phyloP scores from a whole-genome alignment of 2,329 filamentous ascomycete genomes.

The Fusarium hainanense region DNA sequence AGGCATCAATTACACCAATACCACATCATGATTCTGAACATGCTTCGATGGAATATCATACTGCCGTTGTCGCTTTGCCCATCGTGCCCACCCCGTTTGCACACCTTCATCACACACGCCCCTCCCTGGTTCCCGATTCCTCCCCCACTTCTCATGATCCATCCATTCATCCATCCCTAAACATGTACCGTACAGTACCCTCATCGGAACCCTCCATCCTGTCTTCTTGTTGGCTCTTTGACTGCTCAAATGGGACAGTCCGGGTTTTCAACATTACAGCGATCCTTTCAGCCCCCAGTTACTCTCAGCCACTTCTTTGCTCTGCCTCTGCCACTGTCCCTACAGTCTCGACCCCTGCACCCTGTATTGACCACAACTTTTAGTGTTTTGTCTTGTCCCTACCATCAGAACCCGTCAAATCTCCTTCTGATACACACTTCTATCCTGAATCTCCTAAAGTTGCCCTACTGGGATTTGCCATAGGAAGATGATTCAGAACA shows the following conservation, averaged over 20 bases:
- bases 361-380: slow-evolving; percentile 16
- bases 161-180: slow-evolving; percentile 35
- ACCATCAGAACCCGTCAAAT: slow-evolving; percentile 45
- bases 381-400: slow-evolving; percentile 18
- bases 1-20: slow-evolving; percentile 5
- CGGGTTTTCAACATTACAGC: slow-evolving; percentile 20
- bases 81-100: slow-evolving; percentile 1
- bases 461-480: slow-evolving; percentile 24
- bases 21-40: slow-evolving; percentile 3
- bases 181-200: slow-evolving; percentile 25
- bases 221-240: slow-evolving; percentile 41
- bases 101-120: slow-evolving; percentile 28
- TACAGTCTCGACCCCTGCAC: slow-evolving; percentile 19
- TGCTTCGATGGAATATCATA: slow-evolving; percentile 10
- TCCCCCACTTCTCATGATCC: slow-evolving; percentile 44
- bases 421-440: slow-evolving; percentile 58
- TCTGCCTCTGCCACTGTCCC: slow-evolving; percentile 24
- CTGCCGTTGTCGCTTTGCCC: background rate
- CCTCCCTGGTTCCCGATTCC: slow-evolving; percentile 40
- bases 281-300: slow-evolving; percentile 16
- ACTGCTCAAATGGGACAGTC: slow-evolving; percentile 23
- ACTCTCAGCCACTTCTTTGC: slow-evolving; percentile 38
- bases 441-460: slow-evolving; percentile 30
- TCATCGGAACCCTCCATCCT: slow-evolving; percentile 35
- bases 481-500: slow-evolving; percentile 58